phyloP scores from a whole-genome alignment of 176 grass and related monocot genomes.

The Dactylis glomerata region DNA sequence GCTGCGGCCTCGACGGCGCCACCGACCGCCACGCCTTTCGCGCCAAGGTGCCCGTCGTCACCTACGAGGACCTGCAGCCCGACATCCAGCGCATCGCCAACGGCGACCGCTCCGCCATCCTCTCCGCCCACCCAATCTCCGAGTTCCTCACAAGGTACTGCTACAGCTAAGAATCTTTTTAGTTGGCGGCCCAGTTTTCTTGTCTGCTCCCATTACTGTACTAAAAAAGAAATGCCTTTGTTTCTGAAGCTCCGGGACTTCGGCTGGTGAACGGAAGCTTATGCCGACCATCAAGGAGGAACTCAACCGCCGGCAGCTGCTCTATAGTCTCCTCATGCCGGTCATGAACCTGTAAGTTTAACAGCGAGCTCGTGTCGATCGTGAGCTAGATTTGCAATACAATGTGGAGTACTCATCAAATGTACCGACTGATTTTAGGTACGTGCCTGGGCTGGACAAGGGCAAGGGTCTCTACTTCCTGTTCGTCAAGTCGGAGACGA shows the following conservation, averaged over 20 bases:
- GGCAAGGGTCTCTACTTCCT: conserved; percentile 75
- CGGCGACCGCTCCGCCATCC: conserved; percentile 67
- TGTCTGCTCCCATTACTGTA: neutral
- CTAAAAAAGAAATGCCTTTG: neutral
- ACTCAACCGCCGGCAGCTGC: conserved; percentile 50
- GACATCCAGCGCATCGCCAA: conserved; percentile 74
- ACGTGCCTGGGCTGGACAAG: conserved; percentile 52
- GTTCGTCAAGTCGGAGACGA: conserved; percentile 78
- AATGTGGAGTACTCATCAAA: neutral
- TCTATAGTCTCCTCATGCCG: conserved; percentile 63
- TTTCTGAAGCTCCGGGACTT: conserved; percentile 48
- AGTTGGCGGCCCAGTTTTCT: neutral
- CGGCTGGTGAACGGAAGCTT: conserved; percentile 65
- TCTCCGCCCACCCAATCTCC: conserved; percentile 60
- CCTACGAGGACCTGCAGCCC: conserved; percentile 68
- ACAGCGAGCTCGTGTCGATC: neutral
- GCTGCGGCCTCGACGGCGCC: conserved; percentile 50
- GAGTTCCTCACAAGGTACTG: conserved; percentile 69
- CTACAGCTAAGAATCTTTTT: neutral
- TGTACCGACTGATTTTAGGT: conserved; percentile 7
- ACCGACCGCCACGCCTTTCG: conserved; percentile 50
- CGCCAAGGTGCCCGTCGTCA: conserved; percentile 54
- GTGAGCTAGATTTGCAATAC: neutral
- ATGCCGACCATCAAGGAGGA: conserved; percentile 68
- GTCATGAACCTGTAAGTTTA: conserved; percentile 60